Percentiles rank a stretch among this genome's conserved stretches.
Evolutionary conservation across 2,329 filamentous ascomycete species (phyloP).

Genomic region (Xylariales sp.): DNA sequence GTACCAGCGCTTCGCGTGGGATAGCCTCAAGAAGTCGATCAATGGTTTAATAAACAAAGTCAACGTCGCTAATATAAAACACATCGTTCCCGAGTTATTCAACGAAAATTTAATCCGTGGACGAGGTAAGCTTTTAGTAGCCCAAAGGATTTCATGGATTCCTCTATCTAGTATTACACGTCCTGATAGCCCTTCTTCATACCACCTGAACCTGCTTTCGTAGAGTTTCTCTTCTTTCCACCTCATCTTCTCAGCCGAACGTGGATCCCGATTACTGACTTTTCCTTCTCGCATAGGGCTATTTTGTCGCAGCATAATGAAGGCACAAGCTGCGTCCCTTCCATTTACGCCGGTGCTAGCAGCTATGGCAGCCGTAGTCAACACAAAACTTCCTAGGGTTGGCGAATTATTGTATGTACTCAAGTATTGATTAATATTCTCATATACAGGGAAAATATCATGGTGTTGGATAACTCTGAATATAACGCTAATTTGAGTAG

Average conservation of each 20-base stretch:
- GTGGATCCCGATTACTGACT: conserved; percentile 10
- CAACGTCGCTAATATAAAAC: conserved; percentile 97
- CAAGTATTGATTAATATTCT: conserved; percentile 12
- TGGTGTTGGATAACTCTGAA: conserved; percentile 25
- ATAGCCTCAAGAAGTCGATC: conserved; percentile 97
- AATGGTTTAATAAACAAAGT: conserved; percentile 99
- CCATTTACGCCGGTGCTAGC: conserved; percentile 97
- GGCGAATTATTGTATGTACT: conserved; percentile 77
- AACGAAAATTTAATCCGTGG: conserved; percentile 93
- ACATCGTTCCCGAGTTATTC: conserved; percentile 96
- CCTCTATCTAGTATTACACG: neutral
- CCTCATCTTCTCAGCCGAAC: neutral
- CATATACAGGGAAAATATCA: conserved; percentile 23
- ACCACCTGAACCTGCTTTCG: neutral
- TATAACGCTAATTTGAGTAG: conserved; percentile 13
- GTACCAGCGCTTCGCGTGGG: conserved; percentile 99
- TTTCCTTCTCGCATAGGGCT: conserved; percentile 54
- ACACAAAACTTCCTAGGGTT: conserved; percentile 95
- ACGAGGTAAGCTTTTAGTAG: conserved; percentile 64
- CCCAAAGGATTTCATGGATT: too few species aligned
- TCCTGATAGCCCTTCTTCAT: neutral
- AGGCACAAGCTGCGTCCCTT: conserved; percentile 94
- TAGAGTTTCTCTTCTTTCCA: neutral
- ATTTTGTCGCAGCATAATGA: conserved; percentile 97
- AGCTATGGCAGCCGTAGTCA: conserved; percentile 94